A percentile compares a stretch with the other conserved stretches of the same genome.
These are phyloP conservation scores for Debaryomyces nepalensis DNA, from an alignment of 1,139 yeast species.

Conservation along the genomic window DNA sequence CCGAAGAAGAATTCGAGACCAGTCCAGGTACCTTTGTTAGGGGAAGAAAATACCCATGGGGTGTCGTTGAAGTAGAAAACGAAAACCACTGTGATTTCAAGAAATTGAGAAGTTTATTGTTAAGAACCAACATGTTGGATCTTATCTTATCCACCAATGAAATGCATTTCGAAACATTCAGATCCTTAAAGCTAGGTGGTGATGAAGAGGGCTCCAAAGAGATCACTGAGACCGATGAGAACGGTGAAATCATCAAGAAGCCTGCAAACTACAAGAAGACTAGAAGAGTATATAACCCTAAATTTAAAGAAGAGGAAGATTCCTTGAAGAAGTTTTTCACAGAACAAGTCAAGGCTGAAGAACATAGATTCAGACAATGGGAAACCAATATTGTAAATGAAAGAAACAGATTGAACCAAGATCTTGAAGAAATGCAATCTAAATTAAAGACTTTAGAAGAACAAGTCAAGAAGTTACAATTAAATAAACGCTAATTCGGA, in stretches of 20 bases:
- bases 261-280: constrained; percentile 45
- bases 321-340: constrained; percentile 92
- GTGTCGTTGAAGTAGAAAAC: constrained; percentile 94
- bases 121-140: constrained; percentile 94
- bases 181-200: constrained; percentile 78
- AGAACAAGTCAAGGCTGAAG: constrained; percentile 98
- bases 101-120: constrained; percentile 81
- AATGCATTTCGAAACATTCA: constrained; percentile 85
- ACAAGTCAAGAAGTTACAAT: constrained; percentile 69
- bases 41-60: constrained; percentile 98
- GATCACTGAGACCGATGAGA: constrained; percentile 40
- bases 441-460: constrained; percentile 75
- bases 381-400: constrained; percentile 94
- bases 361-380: constrained; percentile 97
- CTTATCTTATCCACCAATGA: constrained; percentile 89
- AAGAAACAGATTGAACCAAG: constrained; percentile 91
- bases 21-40: constrained; percentile 76
- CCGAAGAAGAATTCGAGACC: constrained; percentile 82
- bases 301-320: constrained; percentile 95
- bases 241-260: constrained; percentile 29
- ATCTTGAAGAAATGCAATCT: constrained; percentile 83
- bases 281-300: constrained; percentile 75
- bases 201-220: constrained; percentile 47
- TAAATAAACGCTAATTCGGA: constrained; percentile 40
- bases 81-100: constrained; percentile 95